Base-by-base conservation (phyloP, 371 early-diverging fungal species). In the Zychaea mexicana region DNA sequence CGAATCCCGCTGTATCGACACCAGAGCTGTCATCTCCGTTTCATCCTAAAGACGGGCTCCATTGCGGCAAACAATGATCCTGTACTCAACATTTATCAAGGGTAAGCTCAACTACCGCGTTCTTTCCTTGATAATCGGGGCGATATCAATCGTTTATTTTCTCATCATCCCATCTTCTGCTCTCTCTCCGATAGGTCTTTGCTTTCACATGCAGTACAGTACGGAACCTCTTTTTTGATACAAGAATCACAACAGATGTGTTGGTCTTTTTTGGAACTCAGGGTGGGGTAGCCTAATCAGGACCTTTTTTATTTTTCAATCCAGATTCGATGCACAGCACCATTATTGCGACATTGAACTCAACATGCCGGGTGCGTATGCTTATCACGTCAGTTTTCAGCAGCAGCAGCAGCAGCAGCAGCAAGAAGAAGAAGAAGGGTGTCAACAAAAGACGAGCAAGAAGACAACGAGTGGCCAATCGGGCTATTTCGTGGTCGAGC, bases 401-500 rank as follows among this genome's bases (percentile, higher is more conserved):
- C 46, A 39, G 52, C 6, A 42, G 45, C 28, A 42, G n/a, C 4
- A 42, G 15, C n/a, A n/a, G n/a, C n/a, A 15, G n/a, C n/a, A 15
- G n/a, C 7, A 15, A 42, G 4, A 42, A 42, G 17, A 42, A 36
- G 15, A 15, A 2, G 10, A 15, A 36, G 13, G 42, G n/a, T 42
- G 3, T 12, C 42, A 15, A 2, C 2, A 36, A 2, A 36, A 36
- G 2, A 36, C 8, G 36, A 36, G 15, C 36, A 36, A 36, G 10
- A 36, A 36, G 15, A n/a, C n/a, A 15, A 52, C 56, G 57, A 57
- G 66, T 56, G 61, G 38, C 28, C 30, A 57, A 36, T 55, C 78
- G 53, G 92, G 93, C 5, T 86, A 89, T 67, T 88, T 96, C 57
- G 85, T 95, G 17, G 95, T 96, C n/a, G 96, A 96, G 57, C 97